phyloP scores from a whole-genome alignment of 192 early-diverging fungal species.

The Coemansia sp. region DNA sequence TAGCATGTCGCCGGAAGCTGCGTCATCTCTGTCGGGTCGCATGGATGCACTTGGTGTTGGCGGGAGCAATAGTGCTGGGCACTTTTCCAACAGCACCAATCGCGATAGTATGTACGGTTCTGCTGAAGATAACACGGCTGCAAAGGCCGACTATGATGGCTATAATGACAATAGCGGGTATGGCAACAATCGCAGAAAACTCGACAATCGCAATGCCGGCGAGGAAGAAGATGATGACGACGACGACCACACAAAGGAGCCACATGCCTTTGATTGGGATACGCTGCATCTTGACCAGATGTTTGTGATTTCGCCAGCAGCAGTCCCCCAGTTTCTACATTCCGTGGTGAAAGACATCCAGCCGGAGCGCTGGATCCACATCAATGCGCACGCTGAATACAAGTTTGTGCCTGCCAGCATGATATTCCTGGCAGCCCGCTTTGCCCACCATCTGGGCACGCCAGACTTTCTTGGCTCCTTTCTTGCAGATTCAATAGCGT shows the following conservation, averaged over 20 bases:
- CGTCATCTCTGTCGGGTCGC: conserved; percentile 11
- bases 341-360: conserved; percentile 68
- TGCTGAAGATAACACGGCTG: conserved; percentile 9
- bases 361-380: conserved; percentile 59
- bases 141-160: conserved; percentile 11
- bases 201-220: neutral
- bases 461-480: conserved; percentile 73
- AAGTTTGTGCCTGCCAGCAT: conserved; percentile 81
- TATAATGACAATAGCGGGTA: conserved; percentile 40
- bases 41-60: conserved; percentile 30
- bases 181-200: conserved; percentile 9
- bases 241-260: conserved; percentile 28
- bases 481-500: conserved; percentile 58
- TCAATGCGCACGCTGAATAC: conserved; percentile 40
- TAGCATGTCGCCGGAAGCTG: neutral
- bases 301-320: conserved; percentile 87
- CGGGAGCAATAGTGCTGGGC: conserved; percentile 9
- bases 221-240: conserved; percentile 31
- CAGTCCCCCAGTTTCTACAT: conserved; percentile 72
- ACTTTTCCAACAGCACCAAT: neutral
- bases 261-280: conserved; percentile 73
- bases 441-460: conserved; percentile 79
- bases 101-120: neutral
- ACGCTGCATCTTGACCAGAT: conserved; percentile 87
- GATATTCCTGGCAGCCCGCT: conserved; percentile 85